These are phyloP conservation scores for Calonectria pteridis DNA, from an alignment of 2,329 filamentous ascomycete species.

Conservation along the genomic window DNA sequence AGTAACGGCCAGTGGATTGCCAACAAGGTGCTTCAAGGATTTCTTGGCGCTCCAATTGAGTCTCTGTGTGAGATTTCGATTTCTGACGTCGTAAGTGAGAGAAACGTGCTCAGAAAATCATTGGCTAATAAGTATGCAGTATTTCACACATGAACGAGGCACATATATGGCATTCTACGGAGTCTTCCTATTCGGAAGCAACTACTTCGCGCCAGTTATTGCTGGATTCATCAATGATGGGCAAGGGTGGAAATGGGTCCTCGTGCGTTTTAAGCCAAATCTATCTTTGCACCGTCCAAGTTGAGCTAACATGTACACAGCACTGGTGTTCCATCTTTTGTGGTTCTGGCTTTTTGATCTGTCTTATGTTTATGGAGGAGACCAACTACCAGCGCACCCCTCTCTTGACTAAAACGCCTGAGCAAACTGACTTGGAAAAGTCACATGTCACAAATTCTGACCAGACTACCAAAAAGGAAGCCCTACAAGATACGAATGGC, in stretches of 20 bases:
- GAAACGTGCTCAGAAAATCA: neutral
- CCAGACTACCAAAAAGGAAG: neutral
- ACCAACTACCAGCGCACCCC: conserved; percentile 20
- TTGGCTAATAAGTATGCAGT: neutral
- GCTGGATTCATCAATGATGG: conserved; percentile 24
- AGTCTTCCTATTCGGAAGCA: neutral
- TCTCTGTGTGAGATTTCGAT: neutral
- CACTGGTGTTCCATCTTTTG: conserved; percentile 27
- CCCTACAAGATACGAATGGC: neutral
- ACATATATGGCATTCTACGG: conserved; percentile 2
- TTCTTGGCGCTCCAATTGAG: neutral
- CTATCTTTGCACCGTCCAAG: too few species aligned
- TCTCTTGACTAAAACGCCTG: neutral
- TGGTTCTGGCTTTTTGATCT: conserved; percentile 12
- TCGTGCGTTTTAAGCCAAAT: conserved; percentile 1
- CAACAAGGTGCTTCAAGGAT: neutral
- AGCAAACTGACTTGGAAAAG: neutral
- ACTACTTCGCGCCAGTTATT: neutral
- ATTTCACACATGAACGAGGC: neutral
- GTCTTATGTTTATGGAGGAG: conserved; percentile 23
- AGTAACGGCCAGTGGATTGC: conserved; percentile 1
- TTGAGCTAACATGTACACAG: neutral
- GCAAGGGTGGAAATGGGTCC: conserved; percentile 28
- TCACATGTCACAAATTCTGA: neutral
- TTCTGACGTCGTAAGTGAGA: neutral